Evolutionary conservation across 2,329 filamentous ascomycete genomes (phyloP).

Genomic region (Lachnellula cervina): DNA sequence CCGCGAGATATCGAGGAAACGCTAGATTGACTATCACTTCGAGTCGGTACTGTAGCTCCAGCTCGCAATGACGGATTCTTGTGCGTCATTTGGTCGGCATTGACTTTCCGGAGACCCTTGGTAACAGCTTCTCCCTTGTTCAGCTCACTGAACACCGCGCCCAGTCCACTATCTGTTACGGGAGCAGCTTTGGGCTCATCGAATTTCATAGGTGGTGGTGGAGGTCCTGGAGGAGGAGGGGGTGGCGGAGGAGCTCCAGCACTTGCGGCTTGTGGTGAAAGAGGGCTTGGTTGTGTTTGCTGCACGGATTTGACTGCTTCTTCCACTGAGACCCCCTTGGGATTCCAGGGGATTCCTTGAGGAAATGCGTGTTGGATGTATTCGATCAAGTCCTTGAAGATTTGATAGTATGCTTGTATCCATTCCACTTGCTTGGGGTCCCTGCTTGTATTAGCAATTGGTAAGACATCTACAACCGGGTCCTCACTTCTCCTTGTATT

Average conservation of each 20-base stretch:
- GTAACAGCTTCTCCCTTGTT: constrained; percentile 90
- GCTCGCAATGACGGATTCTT: constrained; percentile 89
- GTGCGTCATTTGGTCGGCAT: constrained; percentile 94
- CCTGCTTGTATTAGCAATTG: constrained; percentile 40
- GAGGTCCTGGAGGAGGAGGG: constrained; percentile 45
- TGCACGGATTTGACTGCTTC: constrained; percentile 60
- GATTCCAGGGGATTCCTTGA: constrained; percentile 81
- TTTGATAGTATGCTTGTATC: constrained; percentile 85
- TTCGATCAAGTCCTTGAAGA: constrained; percentile 77
- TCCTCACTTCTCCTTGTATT: constrained; percentile 74
- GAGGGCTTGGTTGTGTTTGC: constrained; percentile 38
- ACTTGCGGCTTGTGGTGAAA: constrained; percentile 43
- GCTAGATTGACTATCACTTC: constrained; percentile 47
- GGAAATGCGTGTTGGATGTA: constrained; percentile 83
- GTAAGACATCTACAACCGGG: not conserved
- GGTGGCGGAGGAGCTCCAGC: constrained; percentile 54
- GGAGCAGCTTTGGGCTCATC: constrained; percentile 46
- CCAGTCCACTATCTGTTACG: constrained; percentile 58
- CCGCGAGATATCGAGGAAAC: constrained; percentile 50
- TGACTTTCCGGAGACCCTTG: constrained; percentile 83
- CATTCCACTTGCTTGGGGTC: constrained; percentile 79
- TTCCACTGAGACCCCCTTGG: constrained; percentile 65
- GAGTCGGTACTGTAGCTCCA: constrained; percentile 61
- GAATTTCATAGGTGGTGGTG: constrained; percentile 48
- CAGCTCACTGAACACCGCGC: constrained; percentile 85